phyloP scores from a whole-genome alignment of 2,329 filamentous ascomycete genomes.

The Allantophomopsis lycopodina region DNA sequence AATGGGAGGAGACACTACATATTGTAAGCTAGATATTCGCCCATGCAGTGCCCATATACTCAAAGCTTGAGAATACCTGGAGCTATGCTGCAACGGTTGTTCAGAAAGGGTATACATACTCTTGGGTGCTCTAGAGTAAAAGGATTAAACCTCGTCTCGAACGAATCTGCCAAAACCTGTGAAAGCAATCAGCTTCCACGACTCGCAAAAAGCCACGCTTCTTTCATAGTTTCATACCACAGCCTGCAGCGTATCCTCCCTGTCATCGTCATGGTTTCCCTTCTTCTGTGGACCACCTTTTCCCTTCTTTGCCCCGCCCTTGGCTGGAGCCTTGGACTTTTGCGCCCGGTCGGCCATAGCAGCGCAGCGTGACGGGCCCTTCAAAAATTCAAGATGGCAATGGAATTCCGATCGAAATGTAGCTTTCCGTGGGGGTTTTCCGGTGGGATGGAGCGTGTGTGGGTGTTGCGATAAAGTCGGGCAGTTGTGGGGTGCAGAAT shows the following conservation, averaged over 20 bases:
- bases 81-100: background rate
- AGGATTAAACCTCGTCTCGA: constrained; percentile 81
- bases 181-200: constrained; percentile 5
- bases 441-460: too few species aligned
- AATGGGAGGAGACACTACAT: constrained; percentile 77
- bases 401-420: too few species aligned
- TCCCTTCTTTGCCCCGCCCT: constrained; percentile 12
- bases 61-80: too few species aligned
- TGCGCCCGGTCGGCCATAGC: constrained; percentile 10
- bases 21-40: constrained; percentile 2
- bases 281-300: constrained; percentile 13
- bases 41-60: too few species aligned
- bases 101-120: constrained; percentile 36
- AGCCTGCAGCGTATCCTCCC: constrained; percentile 20
- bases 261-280: constrained; percentile 15
- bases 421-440: too few species aligned
- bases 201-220: background rate
- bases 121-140: constrained; percentile 82
- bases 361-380: too few species aligned
- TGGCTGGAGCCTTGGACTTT: constrained; percentile 11
- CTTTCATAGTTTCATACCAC: constrained; percentile 13
- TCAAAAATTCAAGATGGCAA: too few species aligned
- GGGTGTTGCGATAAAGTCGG: too few species aligned
- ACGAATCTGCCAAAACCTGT: constrained; percentile 84
- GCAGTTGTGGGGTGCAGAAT: too few species aligned